Percentiles rank a stretch among this genome's conserved stretches.
phyloP scores from a whole-genome alignment of 495 filamentous ascomycete genomes.

The Hypoxylon fuscum region DNA sequence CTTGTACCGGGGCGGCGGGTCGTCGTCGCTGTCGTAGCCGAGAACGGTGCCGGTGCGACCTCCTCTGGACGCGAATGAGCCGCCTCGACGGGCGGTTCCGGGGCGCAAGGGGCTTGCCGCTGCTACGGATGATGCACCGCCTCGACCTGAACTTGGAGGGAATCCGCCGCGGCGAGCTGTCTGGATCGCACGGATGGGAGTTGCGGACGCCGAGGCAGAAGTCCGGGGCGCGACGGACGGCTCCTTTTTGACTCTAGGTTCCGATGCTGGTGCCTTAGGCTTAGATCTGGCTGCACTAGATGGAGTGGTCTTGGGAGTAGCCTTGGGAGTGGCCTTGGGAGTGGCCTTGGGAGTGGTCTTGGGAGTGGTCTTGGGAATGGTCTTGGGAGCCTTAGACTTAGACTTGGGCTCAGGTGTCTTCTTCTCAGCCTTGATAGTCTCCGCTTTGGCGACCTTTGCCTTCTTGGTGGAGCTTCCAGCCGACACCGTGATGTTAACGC shows the following conservation, averaged over 20 bases:
- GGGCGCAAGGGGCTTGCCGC: neutral
- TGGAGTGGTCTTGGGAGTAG: constrained; percentile 26
- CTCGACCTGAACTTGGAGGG: constrained; percentile 26
- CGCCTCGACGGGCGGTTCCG: constrained; percentile 8
- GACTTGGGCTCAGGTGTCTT: constrained; percentile 17
- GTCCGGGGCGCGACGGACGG: constrained; percentile 4
- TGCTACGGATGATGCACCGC: neutral
- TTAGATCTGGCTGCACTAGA: constrained; percentile 33
- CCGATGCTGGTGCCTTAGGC: neutral
- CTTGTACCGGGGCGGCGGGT: constrained; percentile 43
- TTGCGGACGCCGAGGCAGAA: neutral
- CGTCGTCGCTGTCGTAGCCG: constrained; percentile 23
- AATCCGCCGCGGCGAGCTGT: constrained; percentile 33
- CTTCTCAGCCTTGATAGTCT: constrained; percentile 19
- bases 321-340: neutral
- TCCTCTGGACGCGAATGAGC: neutral
- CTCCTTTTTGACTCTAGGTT: neutral
- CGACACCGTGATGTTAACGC: constrained; percentile 39
- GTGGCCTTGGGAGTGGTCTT: constrained; percentile 33
- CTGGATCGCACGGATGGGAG: constrained; percentile 15
- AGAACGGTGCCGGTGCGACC: too few relatives aligned
- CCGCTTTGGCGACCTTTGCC: constrained; percentile 25
- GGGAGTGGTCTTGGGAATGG: constrained; percentile 4
- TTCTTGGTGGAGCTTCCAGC: constrained; percentile 25
- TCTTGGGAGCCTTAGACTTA: constrained; percentile 19